Evolutionary conservation across 352 stramenopile genomes (phyloP), one percentile per base, ranked within the genome.

Genomic region (Phytophthora meadii): DNA sequence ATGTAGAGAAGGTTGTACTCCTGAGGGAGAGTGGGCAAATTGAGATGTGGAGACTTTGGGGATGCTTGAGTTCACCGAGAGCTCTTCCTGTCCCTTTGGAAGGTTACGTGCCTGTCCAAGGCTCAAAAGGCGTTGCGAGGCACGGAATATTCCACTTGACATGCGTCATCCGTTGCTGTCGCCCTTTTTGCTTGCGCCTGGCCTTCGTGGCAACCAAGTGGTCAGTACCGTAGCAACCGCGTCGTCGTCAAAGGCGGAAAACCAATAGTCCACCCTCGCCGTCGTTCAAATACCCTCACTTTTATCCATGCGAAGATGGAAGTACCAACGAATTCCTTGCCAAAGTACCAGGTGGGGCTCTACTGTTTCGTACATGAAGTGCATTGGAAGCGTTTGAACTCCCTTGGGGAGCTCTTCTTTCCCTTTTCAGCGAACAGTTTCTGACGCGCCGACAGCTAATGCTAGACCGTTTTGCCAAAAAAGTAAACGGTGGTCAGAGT

Each of bases 71-170:
- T 65, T 75, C 70, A 78, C 70, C 70, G 70, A 78, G 70, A 78
- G 66, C 22, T 60, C n/a, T n/a, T 36, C 47, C 14, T 71, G 54
- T 4, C 30, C 52, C 25, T 44, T 19, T 63, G 55, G 36, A 54
- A 71, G 30, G 56, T 57, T 55, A 49, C 24, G 34, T 69, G 54
- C 52, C 47, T 68, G 56, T 58, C 50, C 53, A 56, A 7, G 44
- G 28, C 51, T 62, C 52, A 59, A 70, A 47, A 69, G 70, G 50
- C 65, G 60, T 65, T 65, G 52, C 45, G 15, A 54, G 36, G 53
- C 48, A 36, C 32, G 55, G 56, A 78, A 78, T 64, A 72, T 78
- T 78, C 65, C 66, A 78, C 70, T 78, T 78, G 61, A 78, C 66
- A 62, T 68, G 51, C 65, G 69, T 71, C 65, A 77, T 68, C 64